A percentile compares a stretch with the other conserved stretches of the same genome.
phyloP scores from a whole-genome alignment of 371 early-diverging fungal genomes.

The Coemansia sp. region DNA sequence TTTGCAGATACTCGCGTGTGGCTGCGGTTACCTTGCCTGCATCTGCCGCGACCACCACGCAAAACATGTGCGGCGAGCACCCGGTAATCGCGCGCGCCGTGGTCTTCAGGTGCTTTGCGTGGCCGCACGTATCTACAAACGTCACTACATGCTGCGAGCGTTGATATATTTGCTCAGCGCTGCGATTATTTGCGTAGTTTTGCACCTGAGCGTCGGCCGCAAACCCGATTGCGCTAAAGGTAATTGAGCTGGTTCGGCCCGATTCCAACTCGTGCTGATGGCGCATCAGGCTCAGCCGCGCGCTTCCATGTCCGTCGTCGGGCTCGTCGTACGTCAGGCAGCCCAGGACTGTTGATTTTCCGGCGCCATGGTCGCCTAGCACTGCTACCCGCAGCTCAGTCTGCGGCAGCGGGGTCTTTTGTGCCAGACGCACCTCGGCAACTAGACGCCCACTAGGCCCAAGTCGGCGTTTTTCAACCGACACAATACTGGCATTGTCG shows the following conservation, averaged over 20 bases:
- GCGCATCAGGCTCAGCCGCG: slow-evolving; percentile 79
- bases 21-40: slow-evolving; percentile 9
- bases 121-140: slow-evolving; percentile 52
- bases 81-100: slow-evolving; percentile 47
- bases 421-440: slow-evolving; percentile 49
- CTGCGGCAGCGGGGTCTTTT: slow-evolving; percentile 61
- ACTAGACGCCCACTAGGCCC: slow-evolving; percentile 16
- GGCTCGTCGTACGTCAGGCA: slow-evolving; percentile 75
- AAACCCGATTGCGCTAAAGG: slow-evolving; percentile 86
- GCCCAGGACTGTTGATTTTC: slow-evolving; percentile 84
- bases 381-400: slow-evolving; percentile 80
- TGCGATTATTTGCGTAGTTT: slow-evolving; percentile 46
- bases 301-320: slow-evolving; percentile 87
- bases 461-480: slow-evolving; percentile 26
- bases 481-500: slow-evolving; percentile 20
- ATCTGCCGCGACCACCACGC: slow-evolving; percentile 42
- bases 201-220: slow-evolving; percentile 49
- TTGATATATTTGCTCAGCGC: slow-evolving; percentile 43
- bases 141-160: slow-evolving; percentile 42
- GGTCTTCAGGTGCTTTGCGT: slow-evolving; percentile 49
- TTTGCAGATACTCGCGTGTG: slow-evolving; percentile 40
- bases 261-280: slow-evolving; percentile 90
- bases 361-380: slow-evolving; percentile 79
- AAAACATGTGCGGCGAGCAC: slow-evolving; percentile 41
- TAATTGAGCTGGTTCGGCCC: slow-evolving; percentile 86